phyloP scores from a whole-genome alignment of 202 grass and related monocot genomes.

The Tripidium arundinaceum region DNA sequence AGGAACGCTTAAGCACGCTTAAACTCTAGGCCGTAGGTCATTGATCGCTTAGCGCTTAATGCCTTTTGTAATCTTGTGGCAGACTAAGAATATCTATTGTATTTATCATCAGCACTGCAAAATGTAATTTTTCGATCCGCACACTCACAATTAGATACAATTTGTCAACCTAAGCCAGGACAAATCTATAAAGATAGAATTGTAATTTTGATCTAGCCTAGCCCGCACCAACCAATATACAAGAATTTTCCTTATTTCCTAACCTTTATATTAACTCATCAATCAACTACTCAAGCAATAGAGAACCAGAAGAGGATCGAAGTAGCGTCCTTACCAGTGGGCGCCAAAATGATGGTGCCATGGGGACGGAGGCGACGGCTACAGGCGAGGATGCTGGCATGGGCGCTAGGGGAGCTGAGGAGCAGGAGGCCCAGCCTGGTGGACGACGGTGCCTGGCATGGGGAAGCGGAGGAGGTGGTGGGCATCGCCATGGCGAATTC shows the following conservation, averaged over 20 bases:
- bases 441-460: constrained; percentile 7
- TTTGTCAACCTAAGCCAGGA: no score
- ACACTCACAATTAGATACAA: no score
- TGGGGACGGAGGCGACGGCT: background rate
- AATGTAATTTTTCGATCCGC: no score
- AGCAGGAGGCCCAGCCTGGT: constrained; percentile 9
- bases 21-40: no score
- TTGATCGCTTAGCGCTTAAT: no score
- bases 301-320: background rate
- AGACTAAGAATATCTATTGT: no score
- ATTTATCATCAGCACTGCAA: no score
- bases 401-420: constrained; percentile 7
- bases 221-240: background rate
- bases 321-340: background rate
- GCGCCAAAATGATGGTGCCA: background rate
- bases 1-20: no score
- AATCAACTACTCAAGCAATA: background rate
- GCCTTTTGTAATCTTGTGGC: no score
- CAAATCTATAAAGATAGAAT: no score
- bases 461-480: constrained; percentile 5
- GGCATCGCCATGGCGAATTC: constrained; percentile 32
- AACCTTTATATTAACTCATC: background rate
- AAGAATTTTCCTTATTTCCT: background rate
- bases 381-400: background rate
- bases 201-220: no score